Base-by-base conservation (phyloP, 805 yeast species). In the Pichia thaimueangensis region DNA sequence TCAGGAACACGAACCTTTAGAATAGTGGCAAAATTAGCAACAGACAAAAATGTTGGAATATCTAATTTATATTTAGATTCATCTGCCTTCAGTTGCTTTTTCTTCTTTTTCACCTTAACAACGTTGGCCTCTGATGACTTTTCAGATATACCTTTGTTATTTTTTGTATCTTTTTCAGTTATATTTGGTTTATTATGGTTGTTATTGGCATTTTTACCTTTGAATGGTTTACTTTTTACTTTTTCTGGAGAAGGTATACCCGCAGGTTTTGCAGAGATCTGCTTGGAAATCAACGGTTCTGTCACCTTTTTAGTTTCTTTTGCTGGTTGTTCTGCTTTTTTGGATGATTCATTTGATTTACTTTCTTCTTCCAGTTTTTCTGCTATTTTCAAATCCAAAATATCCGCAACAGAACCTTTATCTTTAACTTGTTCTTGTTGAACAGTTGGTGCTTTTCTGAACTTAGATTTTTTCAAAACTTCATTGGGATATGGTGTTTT, bases 1-100 rank as follows among this genome's bases (percentile, higher is more conserved):
- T 68, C 71, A 20, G 76, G 76, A 20, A 83, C 73, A 15, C 88
- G 74, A 10, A 85, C 76, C 43, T 76, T 73, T 49, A 93, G 60
- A 16, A 85, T 67, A 29, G 82, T 77, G 0, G 97, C 83, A 34
- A 91, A 67, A 49, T 88, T 84, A 3, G 91, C 71, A 2, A 91
- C 85, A 0, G 94, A 77, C 5, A 86, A 71, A 54, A 82, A 88
- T 9, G 83, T 74, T 1, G 97, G 96, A 24, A 91, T 68, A 16
- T 59, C 65, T 16, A 70, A 34, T 34, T 59, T 59, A 21, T 53
- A 53, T 29, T 50, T 56, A 2, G 50, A 27, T 12, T 41, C 35
- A 27, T 36, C 45, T 15, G 37, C 29, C 17, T 35, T 30, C 3
- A 16, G 10, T 21, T 19, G 12, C 10, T 10, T 23, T 23, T 29